Percentiles rank a stretch among this genome's conserved stretches.
These are phyloP conservation scores for Rhodotorula diobovata DNA, from an alignment of 768 basidiomycete genomes.

Conservation along the genomic window DNA sequence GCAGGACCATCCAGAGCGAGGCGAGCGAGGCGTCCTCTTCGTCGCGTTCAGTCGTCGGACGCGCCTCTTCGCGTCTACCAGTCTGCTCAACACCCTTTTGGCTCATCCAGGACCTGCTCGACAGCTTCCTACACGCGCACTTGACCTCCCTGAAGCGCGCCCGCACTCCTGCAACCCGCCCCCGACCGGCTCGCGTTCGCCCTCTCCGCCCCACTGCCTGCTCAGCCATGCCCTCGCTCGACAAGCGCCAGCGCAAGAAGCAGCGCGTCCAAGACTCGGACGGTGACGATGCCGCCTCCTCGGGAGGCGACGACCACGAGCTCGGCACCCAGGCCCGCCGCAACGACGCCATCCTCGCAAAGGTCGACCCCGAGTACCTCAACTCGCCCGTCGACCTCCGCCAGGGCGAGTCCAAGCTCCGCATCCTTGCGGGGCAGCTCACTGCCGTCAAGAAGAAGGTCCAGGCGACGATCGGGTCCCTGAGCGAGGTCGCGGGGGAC, in stretches of 20 bases:
- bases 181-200: not conserved
- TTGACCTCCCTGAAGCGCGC: not conserved
- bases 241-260: not conserved
- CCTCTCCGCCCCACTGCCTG: not conserved
- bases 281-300: not conserved
- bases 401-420: slow-evolving; percentile 18
- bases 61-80: not conserved
- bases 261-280: not conserved
- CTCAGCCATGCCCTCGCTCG: not conserved
- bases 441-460: not conserved
- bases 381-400: slow-evolving; percentile 27
- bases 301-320: not conserved
- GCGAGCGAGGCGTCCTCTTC: not conserved
- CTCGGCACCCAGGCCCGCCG: not conserved
- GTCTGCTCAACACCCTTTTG: too few species aligned
- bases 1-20: not conserved
- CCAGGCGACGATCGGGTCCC: not conserved
- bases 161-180: not conserved
- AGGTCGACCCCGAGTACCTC: slow-evolving; percentile 24
- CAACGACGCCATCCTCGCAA: slow-evolving; percentile 19
- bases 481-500: slow-evolving; percentile 34
- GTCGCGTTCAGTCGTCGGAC: too few species aligned
- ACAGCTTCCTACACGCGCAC: not conserved
- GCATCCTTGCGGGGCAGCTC: not conserved
- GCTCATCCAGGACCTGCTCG: not conserved